A percentile compares a stretch with the other conserved stretches of the same genome.
Conservation (phyloP, 2,329 filamentous ascomycete genomes). For the Endocalyx cinctus region DNA sequence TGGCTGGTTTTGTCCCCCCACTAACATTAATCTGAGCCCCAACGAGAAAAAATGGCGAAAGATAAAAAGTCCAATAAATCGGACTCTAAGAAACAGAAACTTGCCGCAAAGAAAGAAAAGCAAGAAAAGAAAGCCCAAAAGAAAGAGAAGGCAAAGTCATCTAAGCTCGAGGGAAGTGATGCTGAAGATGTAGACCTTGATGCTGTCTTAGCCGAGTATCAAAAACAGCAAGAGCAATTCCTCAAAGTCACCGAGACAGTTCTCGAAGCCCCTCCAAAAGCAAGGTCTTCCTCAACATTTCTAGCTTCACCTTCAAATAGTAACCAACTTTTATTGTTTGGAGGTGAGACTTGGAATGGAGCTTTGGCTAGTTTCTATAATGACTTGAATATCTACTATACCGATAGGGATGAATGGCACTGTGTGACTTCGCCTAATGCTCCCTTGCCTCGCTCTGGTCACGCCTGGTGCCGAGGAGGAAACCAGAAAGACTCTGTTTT, state of each 20-base stretch:
- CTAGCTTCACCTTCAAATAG: conserved; percentile 80
- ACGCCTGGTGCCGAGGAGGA: conserved; percentile 88
- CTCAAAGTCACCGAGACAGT: conserved; percentile 85
- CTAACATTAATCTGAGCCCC: too few relatives aligned
- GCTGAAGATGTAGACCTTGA: conserved; percentile 91
- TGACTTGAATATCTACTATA: conserved; percentile 65
- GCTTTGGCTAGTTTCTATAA: conserved; percentile 71
- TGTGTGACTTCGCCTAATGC: conserved; percentile 86
- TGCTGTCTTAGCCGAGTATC: conserved; percentile 87
- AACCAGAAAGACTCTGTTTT: conserved; percentile 79
- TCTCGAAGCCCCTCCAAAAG: conserved; percentile 65
- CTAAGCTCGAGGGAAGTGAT: conserved; percentile 76
- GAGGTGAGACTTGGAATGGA: conserved; percentile 94
- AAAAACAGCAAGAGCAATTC: conserved; percentile 87
- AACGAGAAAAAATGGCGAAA: conserved; percentile 44
- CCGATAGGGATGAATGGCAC: conserved; percentile 85
- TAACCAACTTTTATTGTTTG: conserved; percentile 87
- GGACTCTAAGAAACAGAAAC: conserved; percentile 40
- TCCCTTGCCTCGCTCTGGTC: conserved; percentile 83
- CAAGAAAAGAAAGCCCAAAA: conserved; percentile 88
- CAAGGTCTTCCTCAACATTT: conserved; percentile 75
- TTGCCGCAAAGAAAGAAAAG: conserved; percentile 66
- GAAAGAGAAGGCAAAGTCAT: conserved; percentile 66
- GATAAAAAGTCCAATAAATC: conserved; percentile 38
- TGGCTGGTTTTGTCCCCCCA: too few relatives aligned